Evolutionary conservation across 1,284 basidiomycete species (phyloP), one percentile per base, ranked within the genome.

Genomic region (Boletellus deceptivus): DNA sequence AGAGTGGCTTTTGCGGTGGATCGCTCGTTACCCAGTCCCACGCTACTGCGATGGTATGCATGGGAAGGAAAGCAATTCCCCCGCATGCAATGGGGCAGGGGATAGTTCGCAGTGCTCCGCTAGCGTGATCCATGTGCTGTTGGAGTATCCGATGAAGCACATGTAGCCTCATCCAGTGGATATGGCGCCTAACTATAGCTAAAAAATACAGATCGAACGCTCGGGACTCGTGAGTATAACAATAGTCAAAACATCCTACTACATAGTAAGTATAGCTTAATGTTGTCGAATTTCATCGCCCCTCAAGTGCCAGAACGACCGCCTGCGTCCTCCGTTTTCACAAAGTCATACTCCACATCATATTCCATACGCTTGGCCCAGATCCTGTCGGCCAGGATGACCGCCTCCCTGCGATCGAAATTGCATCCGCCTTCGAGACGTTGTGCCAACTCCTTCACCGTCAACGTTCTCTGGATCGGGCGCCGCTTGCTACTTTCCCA

Each of bases 361-460:
- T 31, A 31, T 37, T 59, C 56, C 25, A 6, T 43, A 31, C 62
- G 59, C 18, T 45, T 46, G 2, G 42, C 57, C 61, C 44, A 66
- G 27, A 63, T 61, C 31, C 40, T 46, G 5, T 35, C 35, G 10
- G 58, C 62, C 40, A 63, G 31, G 3, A 17, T 16, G 6, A 39
- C 13, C 17, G 62, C 62, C 11, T 63, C 62, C 33, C 29, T 24
- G 2, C 8, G 50, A 14, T 34, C 0, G 39, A 63, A 59, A 0
- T 31, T 43, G 35, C 61, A 67, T 20, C 18, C 51, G 3, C 46
- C 46, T 31, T 59, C 48, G 16, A 63, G 58, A 34, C 52, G 43
- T 24, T 44, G 43, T n/a, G 42, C 46, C 43, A 67, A 47, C 18
- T 61, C 60, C 20, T 44, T 49, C 20, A 36, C 34, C 22, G 52